These are phyloP conservation scores for Aschersonia sp. DNA, from an alignment of 2,329 filamentous ascomycete species.

Conservation along the genomic window DNA sequence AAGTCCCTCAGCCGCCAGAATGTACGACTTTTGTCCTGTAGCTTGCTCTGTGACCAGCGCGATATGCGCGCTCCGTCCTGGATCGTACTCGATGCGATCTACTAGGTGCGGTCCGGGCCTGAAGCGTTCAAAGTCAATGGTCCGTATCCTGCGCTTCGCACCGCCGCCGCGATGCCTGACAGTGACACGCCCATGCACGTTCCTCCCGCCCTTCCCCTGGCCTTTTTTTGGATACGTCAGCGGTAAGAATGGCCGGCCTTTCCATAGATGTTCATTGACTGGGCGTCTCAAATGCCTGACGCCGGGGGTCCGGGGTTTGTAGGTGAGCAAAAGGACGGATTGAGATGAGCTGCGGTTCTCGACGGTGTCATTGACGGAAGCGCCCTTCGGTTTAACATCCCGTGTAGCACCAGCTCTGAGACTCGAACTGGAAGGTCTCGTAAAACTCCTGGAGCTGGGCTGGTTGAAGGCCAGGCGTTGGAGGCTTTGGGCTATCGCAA, in stretches of 20 bases:
- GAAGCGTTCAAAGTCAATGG: constrained; percentile 73
- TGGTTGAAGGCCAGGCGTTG: constrained; percentile 14
- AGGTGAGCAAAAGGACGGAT: constrained; percentile 54
- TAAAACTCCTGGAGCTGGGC: constrained; percentile 15
- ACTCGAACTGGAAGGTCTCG: constrained; percentile 11
- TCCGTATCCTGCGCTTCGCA: constrained; percentile 80
- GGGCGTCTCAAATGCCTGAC: constrained; percentile 81
- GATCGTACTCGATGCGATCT: constrained; percentile 92
- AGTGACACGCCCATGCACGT: constrained; percentile 73
- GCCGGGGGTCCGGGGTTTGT: constrained; percentile 88
- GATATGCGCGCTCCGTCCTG: constrained; percentile 84
- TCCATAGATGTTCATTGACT: constrained; percentile 95
- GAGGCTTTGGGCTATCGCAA: constrained; percentile 13
- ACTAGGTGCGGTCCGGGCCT: constrained; percentile 73
- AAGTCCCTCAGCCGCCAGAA: constrained; percentile 90
- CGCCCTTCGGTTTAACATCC: constrained; percentile 7
- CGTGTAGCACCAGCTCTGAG: constrained; percentile 5
- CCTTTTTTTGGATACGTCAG: constrained; percentile 90
- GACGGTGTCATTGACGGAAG: constrained; percentile 4
- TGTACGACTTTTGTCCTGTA: constrained; percentile 71
- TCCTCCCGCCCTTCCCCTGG: constrained; percentile 83
- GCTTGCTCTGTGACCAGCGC: constrained; percentile 66
- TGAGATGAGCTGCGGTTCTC: constrained; percentile 13
- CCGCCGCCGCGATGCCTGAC: constrained; percentile 89
- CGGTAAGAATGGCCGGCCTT: constrained; percentile 67